Evolutionary conservation across 306 rosid species (phyloP).

Genomic region (Purshia tridentata): DNA sequence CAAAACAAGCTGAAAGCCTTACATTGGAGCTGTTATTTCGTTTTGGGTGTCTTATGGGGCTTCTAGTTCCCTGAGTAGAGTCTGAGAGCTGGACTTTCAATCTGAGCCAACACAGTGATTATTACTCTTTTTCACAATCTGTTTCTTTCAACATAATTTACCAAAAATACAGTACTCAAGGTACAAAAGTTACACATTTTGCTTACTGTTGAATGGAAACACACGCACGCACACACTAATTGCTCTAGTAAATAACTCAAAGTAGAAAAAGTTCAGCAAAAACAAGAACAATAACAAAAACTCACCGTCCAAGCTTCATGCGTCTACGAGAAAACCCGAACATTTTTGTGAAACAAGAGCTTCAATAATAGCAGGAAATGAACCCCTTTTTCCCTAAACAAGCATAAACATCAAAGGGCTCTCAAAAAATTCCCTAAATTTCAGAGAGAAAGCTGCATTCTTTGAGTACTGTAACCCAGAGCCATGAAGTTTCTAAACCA

Average conservation of each 20-base stretch:
- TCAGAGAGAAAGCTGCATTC: conserved; percentile 6
- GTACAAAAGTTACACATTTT: not conserved
- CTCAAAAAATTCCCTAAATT: conserved; percentile 14
- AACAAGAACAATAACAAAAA: not conserved
- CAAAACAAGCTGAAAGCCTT: not conserved
- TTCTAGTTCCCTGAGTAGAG: conserved; percentile 69
- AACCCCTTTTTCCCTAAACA: conserved; percentile 8
- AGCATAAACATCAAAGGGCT: conserved; percentile 16
- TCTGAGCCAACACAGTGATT: conserved; percentile 36
- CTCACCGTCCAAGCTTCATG: conserved; percentile 72
- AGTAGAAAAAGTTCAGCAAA: not conserved
- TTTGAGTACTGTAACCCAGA: not conserved
- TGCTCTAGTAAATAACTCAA: not conserved
- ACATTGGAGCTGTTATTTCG: conserved; percentile 57
- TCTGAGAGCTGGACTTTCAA: conserved; percentile 78
- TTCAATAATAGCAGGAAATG: conserved; percentile 9
- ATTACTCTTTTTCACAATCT: not conserved
- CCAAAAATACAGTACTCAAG: not conserved
- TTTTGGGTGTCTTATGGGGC: conserved; percentile 68
- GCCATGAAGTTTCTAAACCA: not conserved
- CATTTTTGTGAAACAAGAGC: conserved; percentile 42
- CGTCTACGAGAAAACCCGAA: conserved; percentile 89
- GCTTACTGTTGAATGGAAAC: not conserved
- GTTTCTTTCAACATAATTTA: not conserved
- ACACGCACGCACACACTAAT: not conserved